These are phyloP conservation scores for Aspergillus sergii DNA, from an alignment of 2,329 filamentous ascomycete species.

Conservation along the genomic window DNA sequence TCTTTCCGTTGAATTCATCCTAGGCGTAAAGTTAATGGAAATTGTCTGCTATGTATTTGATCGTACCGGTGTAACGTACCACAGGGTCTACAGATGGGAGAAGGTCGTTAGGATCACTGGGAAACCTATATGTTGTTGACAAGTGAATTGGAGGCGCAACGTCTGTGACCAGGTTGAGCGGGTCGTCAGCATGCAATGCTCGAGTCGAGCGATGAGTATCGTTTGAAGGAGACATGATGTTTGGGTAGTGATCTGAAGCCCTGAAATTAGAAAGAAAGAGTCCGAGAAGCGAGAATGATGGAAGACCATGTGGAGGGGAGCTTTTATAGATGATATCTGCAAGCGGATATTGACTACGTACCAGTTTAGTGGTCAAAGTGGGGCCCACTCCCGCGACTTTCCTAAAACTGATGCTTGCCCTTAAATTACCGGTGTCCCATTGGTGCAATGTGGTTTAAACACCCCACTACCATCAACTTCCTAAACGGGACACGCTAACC, in stretches of 20 bases:
- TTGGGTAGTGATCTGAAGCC: not conserved
- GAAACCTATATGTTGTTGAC: conserved; percentile 87
- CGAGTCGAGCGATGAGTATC: conserved; percentile 51
- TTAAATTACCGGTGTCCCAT: not conserved
- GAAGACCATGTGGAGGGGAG: not conserved
- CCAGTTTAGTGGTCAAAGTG: too few relatives aligned
- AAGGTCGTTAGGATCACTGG: conserved; percentile 68
- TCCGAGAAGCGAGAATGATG: not conserved
- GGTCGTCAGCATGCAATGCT: conserved; percentile 78
- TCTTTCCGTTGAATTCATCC: conserved; percentile 24
- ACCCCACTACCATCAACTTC: conserved; percentile 31
- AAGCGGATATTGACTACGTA: not conserved
- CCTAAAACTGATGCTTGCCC: too few relatives aligned
- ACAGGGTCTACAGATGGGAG: conserved; percentile 53
- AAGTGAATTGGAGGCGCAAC: conserved; percentile 88
- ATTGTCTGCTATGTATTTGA: not conserved
- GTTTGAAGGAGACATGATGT: conserved; percentile 22
- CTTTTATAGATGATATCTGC: not conserved
- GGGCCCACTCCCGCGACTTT: too few relatives aligned
- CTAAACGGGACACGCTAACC: conserved; percentile 19
- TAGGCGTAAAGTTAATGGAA: not conserved
- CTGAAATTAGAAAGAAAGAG: not conserved
- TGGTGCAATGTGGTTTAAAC: not conserved
- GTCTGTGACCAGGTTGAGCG: conserved; percentile 71
- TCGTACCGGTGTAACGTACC: conserved; percentile 30